Evolutionary conservation across 345 rosid genomes (phyloP), one percentile per base, ranked within the genome.

Genomic region (Cochlearia excelsa): DNA sequence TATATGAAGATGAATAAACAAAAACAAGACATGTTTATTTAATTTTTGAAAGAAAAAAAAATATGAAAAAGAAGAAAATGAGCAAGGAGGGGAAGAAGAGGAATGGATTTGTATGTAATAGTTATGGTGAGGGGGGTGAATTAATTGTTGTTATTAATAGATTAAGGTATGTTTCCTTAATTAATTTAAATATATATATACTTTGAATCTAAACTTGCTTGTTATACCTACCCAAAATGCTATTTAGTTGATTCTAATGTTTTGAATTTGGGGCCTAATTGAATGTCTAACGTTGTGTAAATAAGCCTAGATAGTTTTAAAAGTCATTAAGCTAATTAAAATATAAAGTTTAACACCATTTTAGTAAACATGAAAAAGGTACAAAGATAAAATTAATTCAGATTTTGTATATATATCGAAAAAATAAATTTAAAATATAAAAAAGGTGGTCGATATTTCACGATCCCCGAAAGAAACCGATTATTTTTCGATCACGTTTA

Each of bases 11-110:
- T 37, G 59, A 70, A 63, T 9, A 57, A 57, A 51, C 37, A 27
- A 57, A 57, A 57, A 51, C 37, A 27, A 57, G 69, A 51, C 74
- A 70, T 70, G 5, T 41, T 49, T 49, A 4, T 28, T 23, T 41
- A 34, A 4, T 41, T 56, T 34, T 23, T 62, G 42, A 29, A 10
- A 3, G 30, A 16, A 35, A 23, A 5, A 30, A 16, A 53, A 9
- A 39, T 5, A 6, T 10, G 34, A 55, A 5, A 41, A 54, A 37
- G 57, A 39, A 39, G 28, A 30, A 26, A 8, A 31, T n/a, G 29
- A 23, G 29, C 9, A 59, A 6, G 44, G 3, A 44, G 46, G 16
- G 23, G 23, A 16, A 33, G 52, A 7, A 45, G 29, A 37, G 31
- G 61, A 46, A 61, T 61, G 61, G 48, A 39, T 30, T 41, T 63